phyloP scores from a whole-genome alignment of 2,329 filamentous ascomycete species.

The Hypoxylon sp. region DNA sequence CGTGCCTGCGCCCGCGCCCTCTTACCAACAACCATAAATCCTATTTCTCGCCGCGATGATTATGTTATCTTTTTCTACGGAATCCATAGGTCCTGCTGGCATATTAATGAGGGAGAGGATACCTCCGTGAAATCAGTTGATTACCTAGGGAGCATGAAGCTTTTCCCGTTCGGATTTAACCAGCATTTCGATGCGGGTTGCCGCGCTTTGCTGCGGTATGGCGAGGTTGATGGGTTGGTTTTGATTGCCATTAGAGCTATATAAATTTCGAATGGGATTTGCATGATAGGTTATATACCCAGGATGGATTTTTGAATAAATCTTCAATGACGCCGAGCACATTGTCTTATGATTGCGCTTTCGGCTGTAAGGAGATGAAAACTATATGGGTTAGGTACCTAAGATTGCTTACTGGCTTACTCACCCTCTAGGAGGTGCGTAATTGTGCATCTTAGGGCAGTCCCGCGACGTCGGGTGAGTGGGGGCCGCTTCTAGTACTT shows the following conservation, averaged over 20 bases:
- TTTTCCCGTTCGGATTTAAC: neutral
- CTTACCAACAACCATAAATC: constrained; percentile 45
- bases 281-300: constrained; percentile 8
- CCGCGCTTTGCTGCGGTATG: neutral
- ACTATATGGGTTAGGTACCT: neutral
- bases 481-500: neutral
- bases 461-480: neutral
- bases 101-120: neutral
- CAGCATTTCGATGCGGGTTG: neutral
- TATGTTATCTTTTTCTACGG: neutral
- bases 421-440: neutral
- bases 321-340: neutral
- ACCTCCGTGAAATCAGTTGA: neutral
- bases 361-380: neutral
- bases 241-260: neutral
- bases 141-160: neutral
- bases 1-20: constrained; percentile 44
- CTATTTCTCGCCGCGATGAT: neutral
- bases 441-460: neutral
- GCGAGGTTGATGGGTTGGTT: neutral
- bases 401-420: neutral
- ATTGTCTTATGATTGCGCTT: neutral
- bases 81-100: neutral
- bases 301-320: neutral
- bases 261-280: neutral